Conservation (phyloP, 148 eudicot genomes). For the Chenopodium formosanum region DNA sequence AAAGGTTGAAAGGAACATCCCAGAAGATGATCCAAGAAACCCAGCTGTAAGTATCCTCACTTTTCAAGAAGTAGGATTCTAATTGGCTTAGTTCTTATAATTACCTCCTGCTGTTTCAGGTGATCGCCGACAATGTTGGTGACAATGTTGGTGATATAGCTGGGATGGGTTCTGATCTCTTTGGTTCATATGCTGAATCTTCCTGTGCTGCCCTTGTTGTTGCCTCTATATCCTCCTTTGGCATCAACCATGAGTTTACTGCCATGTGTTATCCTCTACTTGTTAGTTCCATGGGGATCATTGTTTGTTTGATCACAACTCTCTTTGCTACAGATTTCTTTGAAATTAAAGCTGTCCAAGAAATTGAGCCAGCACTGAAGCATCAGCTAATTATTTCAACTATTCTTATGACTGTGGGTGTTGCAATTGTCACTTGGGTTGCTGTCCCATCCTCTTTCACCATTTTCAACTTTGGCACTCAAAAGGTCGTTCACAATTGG, state of each 20-base stretch:
- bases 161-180: slow-evolving; percentile 88
- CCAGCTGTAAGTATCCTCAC: slow-evolving; percentile 61
- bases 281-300: slow-evolving; percentile 71
- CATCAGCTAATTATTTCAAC: slow-evolving; percentile 82
- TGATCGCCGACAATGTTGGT: slow-evolving; percentile 88
- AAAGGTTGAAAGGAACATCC: slow-evolving; percentile 82
- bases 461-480: slow-evolving; percentile 72
- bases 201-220: slow-evolving; percentile 96
- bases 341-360: slow-evolving; percentile 65
- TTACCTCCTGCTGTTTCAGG: slow-evolving; percentile 32
- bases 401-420: slow-evolving; percentile 65
- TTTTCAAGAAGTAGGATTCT: background rate
- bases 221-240: slow-evolving; percentile 87
- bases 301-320: slow-evolving; percentile 80
- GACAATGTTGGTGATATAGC: slow-evolving; percentile 88
- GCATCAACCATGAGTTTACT: slow-evolving; percentile 76
- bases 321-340: slow-evolving; percentile 78
- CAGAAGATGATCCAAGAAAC: slow-evolving; percentile 84
- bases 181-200: slow-evolving; percentile 94
- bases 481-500: slow-evolving; percentile 79
- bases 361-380: slow-evolving; percentile 79
- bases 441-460: slow-evolving; percentile 82
- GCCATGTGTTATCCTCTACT: slow-evolving; percentile 74
- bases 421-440: slow-evolving; percentile 60
- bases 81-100: background rate